phyloP scores from a whole-genome alignment of 2,329 filamentous ascomycete genomes.

The Colletotrichum trifolii region DNA sequence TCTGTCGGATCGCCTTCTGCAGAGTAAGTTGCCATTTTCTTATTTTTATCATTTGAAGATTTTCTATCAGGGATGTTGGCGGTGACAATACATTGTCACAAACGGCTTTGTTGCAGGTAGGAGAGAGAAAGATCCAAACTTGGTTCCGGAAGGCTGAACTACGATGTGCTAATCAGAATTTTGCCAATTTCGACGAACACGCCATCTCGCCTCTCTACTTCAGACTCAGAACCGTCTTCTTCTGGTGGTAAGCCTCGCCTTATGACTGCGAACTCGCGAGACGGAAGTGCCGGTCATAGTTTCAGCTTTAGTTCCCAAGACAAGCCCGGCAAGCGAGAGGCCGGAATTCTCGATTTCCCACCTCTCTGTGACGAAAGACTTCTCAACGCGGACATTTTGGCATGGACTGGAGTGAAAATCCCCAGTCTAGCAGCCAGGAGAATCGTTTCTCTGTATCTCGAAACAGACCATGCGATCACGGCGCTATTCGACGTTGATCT shows the following conservation, averaged over 20 bases:
- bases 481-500: conserved; percentile 44
- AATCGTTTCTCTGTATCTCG: conserved; percentile 42
- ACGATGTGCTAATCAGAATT: neutral
- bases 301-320: neutral
- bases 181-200: conserved; percentile 14
- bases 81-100: no score
- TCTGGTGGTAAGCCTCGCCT: neutral
- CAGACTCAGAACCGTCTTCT: neutral
- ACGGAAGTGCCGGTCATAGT: neutral
- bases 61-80: no score
- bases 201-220: neutral
- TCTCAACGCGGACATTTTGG: conserved; percentile 1
- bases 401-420: conserved; percentile 6
- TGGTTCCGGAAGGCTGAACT: neutral
- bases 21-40: conserved; percentile 8
- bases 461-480: conserved; percentile 45
- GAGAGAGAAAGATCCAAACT: no score
- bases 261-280: neutral
- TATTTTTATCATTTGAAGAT: no score
- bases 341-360: neutral
- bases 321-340: neutral
- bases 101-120: no score
- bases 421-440: neutral
- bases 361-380: conserved; percentile 24
- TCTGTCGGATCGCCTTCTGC: neutral